A percentile compares a stretch with the other conserved stretches of the same genome.
Evolutionary conservation across 352 stramenopile genomes (phyloP).

Genomic region (Albugo candida): DNA sequence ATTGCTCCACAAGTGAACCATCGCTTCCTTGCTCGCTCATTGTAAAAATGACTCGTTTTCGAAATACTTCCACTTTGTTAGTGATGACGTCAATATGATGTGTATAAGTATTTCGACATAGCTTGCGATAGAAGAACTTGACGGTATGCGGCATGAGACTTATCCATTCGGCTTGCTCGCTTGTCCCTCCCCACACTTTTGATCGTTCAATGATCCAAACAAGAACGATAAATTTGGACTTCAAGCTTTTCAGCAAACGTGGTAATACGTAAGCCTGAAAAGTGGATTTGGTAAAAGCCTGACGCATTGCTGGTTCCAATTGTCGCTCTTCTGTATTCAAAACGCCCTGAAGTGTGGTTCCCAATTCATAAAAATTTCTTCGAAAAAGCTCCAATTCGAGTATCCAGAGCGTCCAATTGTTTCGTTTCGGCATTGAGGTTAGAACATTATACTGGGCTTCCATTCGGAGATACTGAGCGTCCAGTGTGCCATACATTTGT

Average conservation of each 20-base stretch:
- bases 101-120: conserved; percentile 21
- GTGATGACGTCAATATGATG: too few species aligned
- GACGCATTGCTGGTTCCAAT: conserved; percentile 30
- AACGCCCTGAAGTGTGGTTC: conserved; percentile 36
- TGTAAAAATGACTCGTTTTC: too few species aligned
- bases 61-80: too few species aligned
- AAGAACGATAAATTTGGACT: conserved; percentile 59
- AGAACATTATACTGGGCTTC: conserved; percentile 31
- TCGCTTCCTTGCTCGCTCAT: too few species aligned
- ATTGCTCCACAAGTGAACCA: too few species aligned
- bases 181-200: conserved; percentile 64
- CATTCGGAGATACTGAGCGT: conserved; percentile 14
- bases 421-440: conserved; percentile 19
- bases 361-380: conserved; percentile 40
- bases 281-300: conserved; percentile 45
- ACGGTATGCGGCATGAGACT: conserved; percentile 54
- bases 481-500: conserved; percentile 34
- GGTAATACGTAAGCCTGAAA: conserved; percentile 63
- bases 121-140: conserved; percentile 63
- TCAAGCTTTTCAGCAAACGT: conserved; percentile 50
- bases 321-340: conserved; percentile 62
- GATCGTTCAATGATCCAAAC: conserved; percentile 71
- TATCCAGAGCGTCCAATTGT: conserved; percentile 27
- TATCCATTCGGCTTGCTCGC: conserved; percentile 43
- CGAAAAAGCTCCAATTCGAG: conserved; percentile 40